phyloP scores from a whole-genome alignment of 257 asterid species.

The Solanum pimpinellifolium region DNA sequence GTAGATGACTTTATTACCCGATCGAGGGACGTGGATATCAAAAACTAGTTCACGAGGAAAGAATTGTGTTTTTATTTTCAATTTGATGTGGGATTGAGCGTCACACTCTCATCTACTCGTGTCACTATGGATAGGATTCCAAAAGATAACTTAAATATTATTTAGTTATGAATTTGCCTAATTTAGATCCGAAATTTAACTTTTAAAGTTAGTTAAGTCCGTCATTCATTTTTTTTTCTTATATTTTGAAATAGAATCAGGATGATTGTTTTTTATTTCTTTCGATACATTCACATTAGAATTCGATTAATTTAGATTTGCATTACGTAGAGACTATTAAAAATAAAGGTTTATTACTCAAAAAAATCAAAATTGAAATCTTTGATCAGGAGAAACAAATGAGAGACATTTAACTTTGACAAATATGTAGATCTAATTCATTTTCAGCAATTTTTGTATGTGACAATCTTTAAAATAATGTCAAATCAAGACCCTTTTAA shows the following conservation, averaged over 20 bases:
- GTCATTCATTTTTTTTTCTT: background rate
- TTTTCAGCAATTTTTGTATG: background rate
- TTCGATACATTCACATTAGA: background rate
- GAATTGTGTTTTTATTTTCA: background rate
- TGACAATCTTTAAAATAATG: background rate
- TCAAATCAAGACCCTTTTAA: background rate
- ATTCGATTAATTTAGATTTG: background rate
- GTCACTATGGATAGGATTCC: too few species aligned
- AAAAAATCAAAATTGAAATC: too few species aligned
- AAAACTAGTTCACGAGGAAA: background rate
- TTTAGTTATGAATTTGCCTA: too few species aligned
- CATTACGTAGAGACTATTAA: fast-evolving
- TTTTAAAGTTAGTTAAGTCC: background rate
- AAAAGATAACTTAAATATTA: background rate
- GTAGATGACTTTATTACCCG: background rate
- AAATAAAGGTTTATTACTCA: fast-evolving
- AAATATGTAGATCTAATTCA: background rate
- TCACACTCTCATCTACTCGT: background rate
- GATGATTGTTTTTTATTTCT: background rate
- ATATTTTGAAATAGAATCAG: background rate
- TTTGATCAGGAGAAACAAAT: background rate
- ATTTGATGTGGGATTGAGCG: background rate
- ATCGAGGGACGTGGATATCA: background rate
- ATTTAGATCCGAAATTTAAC: background rate
- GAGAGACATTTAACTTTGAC: background rate